Evolutionary conservation across 768 basidiomycete species (phyloP).

Genomic region (Lactarius sp.): DNA sequence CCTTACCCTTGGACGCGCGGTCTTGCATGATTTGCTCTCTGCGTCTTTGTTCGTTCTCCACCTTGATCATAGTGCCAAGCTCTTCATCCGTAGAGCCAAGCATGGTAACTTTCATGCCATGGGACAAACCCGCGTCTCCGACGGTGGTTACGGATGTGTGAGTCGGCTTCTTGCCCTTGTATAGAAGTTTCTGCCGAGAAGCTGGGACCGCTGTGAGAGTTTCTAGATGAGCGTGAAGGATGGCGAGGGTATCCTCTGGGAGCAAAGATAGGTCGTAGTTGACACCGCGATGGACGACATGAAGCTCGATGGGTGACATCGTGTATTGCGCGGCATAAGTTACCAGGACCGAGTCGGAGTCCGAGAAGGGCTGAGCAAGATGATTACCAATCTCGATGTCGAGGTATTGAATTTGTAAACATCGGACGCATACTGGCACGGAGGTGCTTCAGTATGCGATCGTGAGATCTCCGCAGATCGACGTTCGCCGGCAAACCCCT

Average conservation of each 20-base stretch:
- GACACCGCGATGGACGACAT: conserved; percentile 11
- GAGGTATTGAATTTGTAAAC: neutral
- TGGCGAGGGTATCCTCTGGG: conserved; percentile 38
- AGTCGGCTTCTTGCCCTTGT: conserved; percentile 56
- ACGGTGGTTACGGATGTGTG: conserved; percentile 31
- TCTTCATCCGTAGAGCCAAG: conserved; percentile 61
- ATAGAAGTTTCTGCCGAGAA: conserved; percentile 64
- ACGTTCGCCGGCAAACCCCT: no score
- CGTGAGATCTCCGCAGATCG: no score
- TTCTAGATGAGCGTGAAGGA: conserved; percentile 49
- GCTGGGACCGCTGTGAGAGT: conserved; percentile 64
- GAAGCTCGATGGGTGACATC: conserved; percentile 1
- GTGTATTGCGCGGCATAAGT: no score
- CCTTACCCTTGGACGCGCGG: conserved; percentile 50
- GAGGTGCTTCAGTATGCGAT: neutral
- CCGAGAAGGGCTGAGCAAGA: neutral
- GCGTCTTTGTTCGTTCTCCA: conserved; percentile 53
- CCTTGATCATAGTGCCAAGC: conserved; percentile 47
- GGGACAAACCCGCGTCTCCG: conserved; percentile 50
- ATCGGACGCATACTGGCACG: conserved; percentile 15
- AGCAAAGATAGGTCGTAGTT: conserved; percentile 9
- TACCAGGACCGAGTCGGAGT: neutral
- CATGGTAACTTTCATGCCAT: conserved; percentile 65
- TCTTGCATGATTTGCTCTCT: conserved; percentile 56
- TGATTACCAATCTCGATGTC: neutral